Evolutionary conservation across 306 rosid genomes (phyloP), one percentile per base, ranked within the genome.

Genomic region (Quercus cerris): DNA sequence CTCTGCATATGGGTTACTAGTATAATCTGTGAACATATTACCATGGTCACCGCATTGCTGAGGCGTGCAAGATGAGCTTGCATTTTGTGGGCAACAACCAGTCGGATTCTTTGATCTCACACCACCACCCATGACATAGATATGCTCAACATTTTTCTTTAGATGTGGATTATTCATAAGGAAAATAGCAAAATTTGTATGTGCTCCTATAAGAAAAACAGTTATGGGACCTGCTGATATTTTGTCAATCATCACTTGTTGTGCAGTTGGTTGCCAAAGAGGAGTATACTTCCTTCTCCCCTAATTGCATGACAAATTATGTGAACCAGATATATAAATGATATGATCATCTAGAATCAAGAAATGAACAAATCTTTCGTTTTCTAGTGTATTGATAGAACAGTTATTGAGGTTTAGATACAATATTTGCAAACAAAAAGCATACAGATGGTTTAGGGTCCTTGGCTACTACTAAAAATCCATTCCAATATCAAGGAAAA

Each of bases 91-190:
- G 83, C 99, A 95, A 78, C 99, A 95, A 55, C 95, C 94, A 13
- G 94, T 91, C 10, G 97, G 97, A 71, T 91, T 93, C 77, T 91
- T 86, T 20, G 99, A 83, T 44, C 93, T 88, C 73, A 95, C 94
- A 66, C 96, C 97, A 0, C 99, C 99, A 30, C 98, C 99, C 99
- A 95, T 93, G 30, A 89, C 85, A 73, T 88, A 95, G 33, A 95
- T 87, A 82, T 90, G 99, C 80, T 91, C 88, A 51, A 95, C 82
- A 76, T 91, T 93, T 81, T 88, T 90, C 91, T 89, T 93, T 11
- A 93, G 83, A n/a, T 88, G 88, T 51, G 97, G 99, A 55, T 93
- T 87, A 23, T 64, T 91, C 98, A 95, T 91, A 4, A 95, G 90
- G 67, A 95, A 95, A n/a, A 95, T 76, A 67, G 82, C 99, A 33